Evolutionary conservation across 169 alveolate genomes (phyloP).

Genomic region (Plasmodium adleri): DNA sequence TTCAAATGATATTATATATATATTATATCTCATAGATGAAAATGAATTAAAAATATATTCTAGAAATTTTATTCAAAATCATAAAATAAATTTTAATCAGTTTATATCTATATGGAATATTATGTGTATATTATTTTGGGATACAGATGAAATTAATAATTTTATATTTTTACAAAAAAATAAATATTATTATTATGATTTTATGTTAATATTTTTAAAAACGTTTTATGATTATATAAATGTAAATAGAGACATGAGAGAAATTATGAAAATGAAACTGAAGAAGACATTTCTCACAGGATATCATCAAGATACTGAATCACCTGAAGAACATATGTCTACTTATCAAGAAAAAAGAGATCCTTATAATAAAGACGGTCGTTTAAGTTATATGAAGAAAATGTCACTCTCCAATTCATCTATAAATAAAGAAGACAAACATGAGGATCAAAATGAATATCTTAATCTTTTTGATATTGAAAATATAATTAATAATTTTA

Average conservation of each 20-base stretch:
- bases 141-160: constrained; percentile 37
- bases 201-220: constrained; percentile 59
- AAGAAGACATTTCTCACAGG: not conserved
- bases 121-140: constrained; percentile 68
- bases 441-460: constrained; percentile 20
- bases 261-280: not conserved
- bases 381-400: not conserved
- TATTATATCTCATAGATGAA: constrained; percentile 31
- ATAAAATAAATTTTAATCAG: constrained; percentile 45
- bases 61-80: constrained; percentile 16
- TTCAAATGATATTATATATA: constrained; percentile 58
- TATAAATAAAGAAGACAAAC: constrained; percentile 1
- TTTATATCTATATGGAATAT: constrained; percentile 71
- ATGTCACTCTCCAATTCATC: not conserved
- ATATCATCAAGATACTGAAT: not conserved
- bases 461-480: constrained; percentile 53
- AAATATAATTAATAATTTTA: constrained; percentile 47
- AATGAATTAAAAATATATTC: constrained; percentile 32
- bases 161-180: constrained; percentile 30
- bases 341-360: not conserved
- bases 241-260: constrained; percentile 27
- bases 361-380: not conserved
- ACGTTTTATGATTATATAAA: constrained; percentile 27
- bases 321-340: not conserved
- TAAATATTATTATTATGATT: constrained; percentile 57